Conservation (phyloP, 2,329 filamentous ascomycete species). For the Cyphellophora europaea region DNA sequence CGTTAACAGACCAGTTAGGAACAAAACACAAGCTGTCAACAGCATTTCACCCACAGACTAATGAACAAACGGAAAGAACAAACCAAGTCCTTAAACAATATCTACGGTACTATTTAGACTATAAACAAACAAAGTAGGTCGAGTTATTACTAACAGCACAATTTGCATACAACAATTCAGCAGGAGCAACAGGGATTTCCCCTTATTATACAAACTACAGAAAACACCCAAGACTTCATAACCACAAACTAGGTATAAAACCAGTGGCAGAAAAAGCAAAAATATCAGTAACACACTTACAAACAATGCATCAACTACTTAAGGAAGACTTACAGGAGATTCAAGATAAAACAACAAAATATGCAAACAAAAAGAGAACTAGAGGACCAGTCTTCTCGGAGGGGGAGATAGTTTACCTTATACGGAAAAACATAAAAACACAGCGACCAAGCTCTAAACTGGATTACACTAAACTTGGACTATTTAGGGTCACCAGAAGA, state of each 20-base stretch:
- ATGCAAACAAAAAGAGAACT: slow-evolving; percentile 1
- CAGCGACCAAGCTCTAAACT: not conserved
- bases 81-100: slow-evolving; percentile 8
- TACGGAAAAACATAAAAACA: not conserved
- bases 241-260: not conserved
- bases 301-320: not conserved
- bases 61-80: slow-evolving; percentile 6
- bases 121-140: slow-evolving; percentile 5
- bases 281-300: not conserved
- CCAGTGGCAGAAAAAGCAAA: not conserved
- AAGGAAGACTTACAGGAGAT: not conserved
- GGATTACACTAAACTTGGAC: not conserved
- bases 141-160: not conserved
- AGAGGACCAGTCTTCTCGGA: not conserved
- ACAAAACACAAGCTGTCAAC: slow-evolving; percentile 6
- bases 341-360: not conserved
- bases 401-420: not conserved
- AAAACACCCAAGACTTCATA: not conserved
- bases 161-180: slow-evolving; percentile 1
- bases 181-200: not conserved
- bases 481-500: not conserved
- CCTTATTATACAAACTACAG: not conserved
- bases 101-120: slow-evolving; percentile 6
- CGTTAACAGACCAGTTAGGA: slow-evolving; percentile 2
- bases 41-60: slow-evolving; percentile 6